These are phyloP conservation scores for Trichoderma atroviride DNA, from an alignment of 2,329 filamentous ascomycete species.

Conservation along the genomic window DNA sequence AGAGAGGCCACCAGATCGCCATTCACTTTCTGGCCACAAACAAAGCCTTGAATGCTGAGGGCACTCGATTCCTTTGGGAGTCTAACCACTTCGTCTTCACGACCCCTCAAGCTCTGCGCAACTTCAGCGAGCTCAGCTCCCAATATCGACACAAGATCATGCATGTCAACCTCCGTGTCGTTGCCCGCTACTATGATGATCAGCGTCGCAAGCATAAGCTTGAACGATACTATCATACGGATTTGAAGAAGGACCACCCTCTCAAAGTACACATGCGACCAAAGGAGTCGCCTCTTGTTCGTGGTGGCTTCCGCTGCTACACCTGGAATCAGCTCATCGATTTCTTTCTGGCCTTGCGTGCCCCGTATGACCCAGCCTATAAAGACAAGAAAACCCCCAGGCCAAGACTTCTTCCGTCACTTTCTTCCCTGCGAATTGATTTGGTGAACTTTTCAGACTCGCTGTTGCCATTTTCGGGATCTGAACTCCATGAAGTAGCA, in stretches of 20 bases:
- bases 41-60: slow-evolving; percentile 53
- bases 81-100: slow-evolving; percentile 60
- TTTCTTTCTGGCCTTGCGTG: slow-evolving; percentile 54
- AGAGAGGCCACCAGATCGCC: slow-evolving; percentile 52
- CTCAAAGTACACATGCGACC: slow-evolving; percentile 49
- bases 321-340: slow-evolving; percentile 57
- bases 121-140: slow-evolving; percentile 51
- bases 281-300: slow-evolving; percentile 50
- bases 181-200: slow-evolving; percentile 60
- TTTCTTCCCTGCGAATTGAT: slow-evolving; percentile 54
- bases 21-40: slow-evolving; percentile 58
- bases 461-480: slow-evolving; percentile 49
- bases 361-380: slow-evolving; percentile 50
- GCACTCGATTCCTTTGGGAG: slow-evolving; percentile 53
- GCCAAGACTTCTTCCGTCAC: slow-evolving; percentile 51
- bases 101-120: slow-evolving; percentile 51
- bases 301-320: slow-evolving; percentile 58
- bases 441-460: slow-evolving; percentile 57
- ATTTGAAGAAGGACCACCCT: slow-evolving; percentile 45
- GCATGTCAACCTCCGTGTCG: slow-evolving; percentile 54
- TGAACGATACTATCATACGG: slow-evolving; percentile 47
- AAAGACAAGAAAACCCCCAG: slow-evolving; percentile 40
- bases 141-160: slow-evolving; percentile 49
- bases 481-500: slow-evolving; percentile 55
- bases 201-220: slow-evolving; percentile 48